phyloP scores from a whole-genome alignment of 371 early-diverging fungal genomes.

The Apophysomyces ossiformis region DNA sequence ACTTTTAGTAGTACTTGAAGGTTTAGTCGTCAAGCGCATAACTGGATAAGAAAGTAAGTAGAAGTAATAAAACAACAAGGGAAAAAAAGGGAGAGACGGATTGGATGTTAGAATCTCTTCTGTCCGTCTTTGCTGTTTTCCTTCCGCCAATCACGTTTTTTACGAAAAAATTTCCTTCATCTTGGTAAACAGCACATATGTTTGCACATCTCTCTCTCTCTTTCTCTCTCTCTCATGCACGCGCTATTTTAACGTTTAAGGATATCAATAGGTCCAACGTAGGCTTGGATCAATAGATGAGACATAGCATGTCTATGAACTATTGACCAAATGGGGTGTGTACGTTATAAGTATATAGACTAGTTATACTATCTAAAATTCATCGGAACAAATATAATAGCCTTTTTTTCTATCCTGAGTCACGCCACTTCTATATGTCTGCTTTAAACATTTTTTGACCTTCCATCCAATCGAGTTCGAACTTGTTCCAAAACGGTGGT shows the following conservation, averaged over 20 bases:
- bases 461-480: conserved; percentile 4
- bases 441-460: not conserved
- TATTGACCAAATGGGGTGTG: too few relatives aligned
- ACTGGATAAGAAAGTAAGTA: conserved; percentile 13
- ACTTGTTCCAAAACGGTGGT: conserved; percentile 36
- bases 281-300: too few relatives aligned
- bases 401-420: not conserved
- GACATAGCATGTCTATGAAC: too few relatives aligned
- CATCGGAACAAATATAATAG: conserved; percentile 10
- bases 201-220: not conserved
- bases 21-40: conserved; percentile 23
- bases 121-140: conserved; percentile 9
- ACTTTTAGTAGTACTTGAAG: conserved; percentile 9
- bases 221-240: too few relatives aligned
- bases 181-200: not conserved
- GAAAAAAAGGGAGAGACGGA: conserved; percentile 18
- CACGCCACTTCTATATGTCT: too few relatives aligned
- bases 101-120: conserved; percentile 12
- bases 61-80: conserved; percentile 15
- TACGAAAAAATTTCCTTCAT: conserved; percentile 16
- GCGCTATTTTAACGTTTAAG: too few relatives aligned
- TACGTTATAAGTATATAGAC: not conserved
- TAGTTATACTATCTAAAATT: not conserved
- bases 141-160: conserved; percentile 16
- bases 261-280: too few relatives aligned